Base-by-base conservation (phyloP, 495 filamentous ascomycete genomes). In the Podospora didyma region DNA sequence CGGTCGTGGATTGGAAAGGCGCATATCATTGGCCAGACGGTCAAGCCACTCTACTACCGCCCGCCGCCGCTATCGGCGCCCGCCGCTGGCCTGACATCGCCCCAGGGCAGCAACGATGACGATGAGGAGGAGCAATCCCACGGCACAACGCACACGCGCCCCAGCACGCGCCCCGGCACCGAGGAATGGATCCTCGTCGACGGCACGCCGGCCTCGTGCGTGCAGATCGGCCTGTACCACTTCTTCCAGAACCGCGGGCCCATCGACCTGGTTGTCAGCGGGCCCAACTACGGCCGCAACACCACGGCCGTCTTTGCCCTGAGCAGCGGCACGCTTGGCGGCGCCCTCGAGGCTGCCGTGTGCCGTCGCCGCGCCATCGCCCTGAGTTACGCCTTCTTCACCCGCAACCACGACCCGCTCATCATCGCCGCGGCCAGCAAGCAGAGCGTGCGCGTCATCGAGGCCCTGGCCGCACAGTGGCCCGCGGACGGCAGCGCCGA, bases 1-100 rank as follows among this genome's bases (percentile, higher is more conserved):
- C 87, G 92, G 47, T 95, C 90, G 51, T 98, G 94, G 94, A 97
- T 98, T 62, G 91, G 92, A 54, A 98, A 98, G 76, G 94, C 94
- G 20, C 93, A 97, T 68, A 85, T 97, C 44, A 86, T 96, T 58
- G 90, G 90, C 53, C 85, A 89, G 62, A 86, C 87, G 19, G 82
- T 96, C 41, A 89, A 87, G 56, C 90, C 92, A 3, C 85, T 85
- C n/a, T 96, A 96, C 73, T 98, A 92, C 78, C 88, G 89, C 7
- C 77, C 77, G 0, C 74, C 76, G 79, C 83, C 10, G 76, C 81
- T 51, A 78, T 85, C 68, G 34, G 57, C 65, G 14, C 71, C 71
- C 0, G 69, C 71, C 20, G 74, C 75, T 14, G 71, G 66, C 24
- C 61, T 75, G 20, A 57, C 59, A 20, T 59, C 57, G n/a, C 53